Percentiles rank a stretch among this genome's conserved stretches.
Conservation (phyloP, 305 asterid genomes). For the Solanum chacoense region DNA sequence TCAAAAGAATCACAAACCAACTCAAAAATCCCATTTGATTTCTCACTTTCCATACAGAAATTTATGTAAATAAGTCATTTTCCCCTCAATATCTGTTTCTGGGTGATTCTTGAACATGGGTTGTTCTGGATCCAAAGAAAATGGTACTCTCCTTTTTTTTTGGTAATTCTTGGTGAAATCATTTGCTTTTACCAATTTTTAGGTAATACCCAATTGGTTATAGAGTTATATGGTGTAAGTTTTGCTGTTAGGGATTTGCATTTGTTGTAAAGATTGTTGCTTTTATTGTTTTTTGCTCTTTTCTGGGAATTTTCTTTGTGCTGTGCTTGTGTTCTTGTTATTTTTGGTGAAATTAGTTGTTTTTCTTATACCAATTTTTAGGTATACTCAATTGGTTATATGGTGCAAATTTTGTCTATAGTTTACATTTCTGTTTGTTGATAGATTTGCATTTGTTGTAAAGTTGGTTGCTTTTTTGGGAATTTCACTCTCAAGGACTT, state of each 20-base stretch:
- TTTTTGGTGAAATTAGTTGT: not conserved
- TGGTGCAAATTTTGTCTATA: not conserved
- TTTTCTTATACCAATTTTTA: not conserved
- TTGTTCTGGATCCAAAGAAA: conserved; percentile 6
- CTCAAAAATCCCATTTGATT: not conserved
- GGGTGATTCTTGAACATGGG: not conserved
- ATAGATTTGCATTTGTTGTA: not conserved
- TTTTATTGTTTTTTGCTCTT: not conserved
- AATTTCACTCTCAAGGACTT: not conserved
- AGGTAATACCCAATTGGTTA: not conserved
- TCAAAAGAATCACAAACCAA: not conserved
- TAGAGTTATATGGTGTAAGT: not conserved
- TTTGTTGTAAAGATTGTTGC: not conserved
- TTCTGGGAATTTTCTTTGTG: not conserved
- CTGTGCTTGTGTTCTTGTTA: not conserved
- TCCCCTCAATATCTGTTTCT: not conserved
- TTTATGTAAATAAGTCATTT: not conserved
- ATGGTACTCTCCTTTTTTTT: not conserved
- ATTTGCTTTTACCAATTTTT: not conserved
- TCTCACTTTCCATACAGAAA: not conserved
- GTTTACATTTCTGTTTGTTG: not conserved
- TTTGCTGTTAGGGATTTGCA: not conserved
- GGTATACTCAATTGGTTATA: not conserved
- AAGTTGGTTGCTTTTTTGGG: not conserved
- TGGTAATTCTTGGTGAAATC: not conserved